Percentiles rank a stretch among this genome's conserved stretches.
Conservation (phyloP, 2,329 filamentous ascomycete species). For the Parastagonospora avenae region DNA sequence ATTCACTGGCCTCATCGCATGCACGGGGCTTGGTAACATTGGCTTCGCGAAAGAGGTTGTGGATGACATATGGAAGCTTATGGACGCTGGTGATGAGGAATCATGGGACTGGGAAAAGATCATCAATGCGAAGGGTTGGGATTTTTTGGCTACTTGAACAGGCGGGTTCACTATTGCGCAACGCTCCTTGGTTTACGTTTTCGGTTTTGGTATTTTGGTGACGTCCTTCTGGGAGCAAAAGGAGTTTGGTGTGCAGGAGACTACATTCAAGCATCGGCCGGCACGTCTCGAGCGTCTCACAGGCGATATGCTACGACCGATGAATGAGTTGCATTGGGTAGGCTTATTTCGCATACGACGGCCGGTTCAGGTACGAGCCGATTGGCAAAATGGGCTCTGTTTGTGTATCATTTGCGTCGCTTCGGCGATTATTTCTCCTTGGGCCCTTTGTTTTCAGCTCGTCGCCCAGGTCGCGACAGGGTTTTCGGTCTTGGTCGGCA, state of each 20-base stretch:
- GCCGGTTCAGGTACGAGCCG: constrained; percentile 12
- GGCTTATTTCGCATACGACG: constrained; percentile 16
- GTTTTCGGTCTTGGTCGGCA: constrained; percentile 12
- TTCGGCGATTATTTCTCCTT: constrained; percentile 4
- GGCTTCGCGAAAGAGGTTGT: constrained; percentile 61
- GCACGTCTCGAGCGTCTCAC: constrained; percentile 5
- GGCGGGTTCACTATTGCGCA: not conserved
- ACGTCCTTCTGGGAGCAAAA: constrained; percentile 13
- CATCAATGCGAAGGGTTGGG: constrained; percentile 63
- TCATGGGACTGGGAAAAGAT: constrained; percentile 69
- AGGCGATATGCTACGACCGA: constrained; percentile 17
- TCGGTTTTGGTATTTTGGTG: constrained; percentile 3
- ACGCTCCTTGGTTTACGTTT: constrained; percentile 6
- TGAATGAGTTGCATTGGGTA: constrained; percentile 22
- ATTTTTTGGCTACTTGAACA: constrained; percentile 63
- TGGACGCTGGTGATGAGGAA: constrained; percentile 62
- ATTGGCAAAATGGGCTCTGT: constrained; percentile 11
- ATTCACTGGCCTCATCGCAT: constrained; percentile 60
- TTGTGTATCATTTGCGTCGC: constrained; percentile 12
- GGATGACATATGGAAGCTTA: constrained; percentile 62
- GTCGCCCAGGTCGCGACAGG: constrained; percentile 7
- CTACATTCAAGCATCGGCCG: not conserved
- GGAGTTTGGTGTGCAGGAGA: constrained; percentile 9
- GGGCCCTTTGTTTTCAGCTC: not conserved
- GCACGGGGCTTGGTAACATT: constrained; percentile 64